Evolutionary conservation across 192 early-diverging fungal genomes (phyloP).

Genomic region (Radiomyces spectabilis): DNA sequence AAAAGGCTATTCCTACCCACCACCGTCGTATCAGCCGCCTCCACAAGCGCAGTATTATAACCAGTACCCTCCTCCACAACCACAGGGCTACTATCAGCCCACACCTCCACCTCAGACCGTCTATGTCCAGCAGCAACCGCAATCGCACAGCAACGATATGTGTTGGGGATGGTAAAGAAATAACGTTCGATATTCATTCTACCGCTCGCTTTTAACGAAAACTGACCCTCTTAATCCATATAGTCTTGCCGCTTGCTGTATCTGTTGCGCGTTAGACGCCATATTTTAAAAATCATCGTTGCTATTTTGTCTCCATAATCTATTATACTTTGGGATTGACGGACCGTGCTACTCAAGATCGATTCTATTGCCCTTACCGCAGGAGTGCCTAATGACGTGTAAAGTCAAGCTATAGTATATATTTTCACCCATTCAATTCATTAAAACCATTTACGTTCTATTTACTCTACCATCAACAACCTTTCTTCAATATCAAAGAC

Average conservation of each 20-base stretch:
- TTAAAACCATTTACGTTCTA: too few relatives aligned
- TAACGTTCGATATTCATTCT: neutral
- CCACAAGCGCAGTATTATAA: neutral
- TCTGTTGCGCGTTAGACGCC: constrained; percentile 1
- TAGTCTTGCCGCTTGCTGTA: constrained; percentile 1
- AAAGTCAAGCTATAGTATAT: neutral
- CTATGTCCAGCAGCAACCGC: constrained; percentile 15
- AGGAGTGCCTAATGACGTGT: neutral
- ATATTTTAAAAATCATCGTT: neutral
- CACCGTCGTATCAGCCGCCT: constrained; percentile 6
- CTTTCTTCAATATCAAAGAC: too few relatives aligned
- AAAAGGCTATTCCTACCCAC: constrained; percentile 5
- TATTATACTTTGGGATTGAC: too few relatives aligned
- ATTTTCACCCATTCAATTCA: too few relatives aligned
- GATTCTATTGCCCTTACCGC: neutral
- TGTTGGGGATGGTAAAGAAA: constrained; percentile 26
- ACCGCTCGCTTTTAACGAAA: neutral
- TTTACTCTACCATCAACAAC: too few relatives aligned
- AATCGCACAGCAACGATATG: neutral
- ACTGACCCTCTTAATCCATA: neutral
- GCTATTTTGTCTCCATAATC: neutral
- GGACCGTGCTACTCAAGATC: too few relatives aligned
- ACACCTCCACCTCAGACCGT: constrained; percentile 10
- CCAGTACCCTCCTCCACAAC: neutral
- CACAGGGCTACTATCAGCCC: neutral